These are phyloP conservation scores for Pyrenochaeta sp. DNA, from an alignment of 2,329 filamentous ascomycete genomes.

Conservation along the genomic window DNA sequence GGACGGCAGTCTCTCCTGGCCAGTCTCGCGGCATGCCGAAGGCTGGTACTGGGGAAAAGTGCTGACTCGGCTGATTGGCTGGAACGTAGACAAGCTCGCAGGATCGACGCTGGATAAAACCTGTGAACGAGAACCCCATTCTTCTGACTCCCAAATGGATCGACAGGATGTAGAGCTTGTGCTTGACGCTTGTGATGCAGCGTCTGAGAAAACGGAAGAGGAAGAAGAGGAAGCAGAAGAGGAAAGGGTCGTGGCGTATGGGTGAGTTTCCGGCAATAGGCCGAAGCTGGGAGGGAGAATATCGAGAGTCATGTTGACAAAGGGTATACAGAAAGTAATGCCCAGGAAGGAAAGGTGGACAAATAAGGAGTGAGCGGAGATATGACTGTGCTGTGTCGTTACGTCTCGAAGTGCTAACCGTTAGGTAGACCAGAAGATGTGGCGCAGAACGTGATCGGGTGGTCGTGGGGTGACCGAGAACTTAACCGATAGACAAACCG, in stretches of 20 bases:
- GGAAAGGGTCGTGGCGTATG: conserved; percentile 75
- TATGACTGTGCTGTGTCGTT: conserved; percentile 36
- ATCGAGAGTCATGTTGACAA: conserved; percentile 50
- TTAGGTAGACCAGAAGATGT: conserved; percentile 44
- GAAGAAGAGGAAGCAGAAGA: conserved; percentile 79
- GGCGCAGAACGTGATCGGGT: conserved; percentile 42
- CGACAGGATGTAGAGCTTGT: conserved; percentile 67
- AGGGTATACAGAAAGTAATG: conserved; percentile 28
- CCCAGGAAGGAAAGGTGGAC: conserved; percentile 26
- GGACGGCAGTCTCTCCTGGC: conserved; percentile 40
- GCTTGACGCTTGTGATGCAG: conserved; percentile 72
- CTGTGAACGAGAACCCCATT: conserved; percentile 40
- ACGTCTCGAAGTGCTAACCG: conserved; percentile 48
- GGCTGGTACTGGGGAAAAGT: conserved; percentile 47
- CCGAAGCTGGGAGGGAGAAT: conserved; percentile 42
- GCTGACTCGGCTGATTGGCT: conserved; percentile 44
- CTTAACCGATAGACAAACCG: conserved; percentile 51
- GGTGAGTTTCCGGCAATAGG: conserved; percentile 52
- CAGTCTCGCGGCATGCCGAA: conserved; percentile 47
- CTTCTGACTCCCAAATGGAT: conserved; percentile 57
- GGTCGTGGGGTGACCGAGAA: conserved; percentile 51
- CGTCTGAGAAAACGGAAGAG: conserved; percentile 78
- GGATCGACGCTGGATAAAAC: conserved; percentile 31
- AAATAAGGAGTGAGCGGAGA: conserved; percentile 44
- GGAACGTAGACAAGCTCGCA: conserved; percentile 31